These are phyloP conservation scores for Coemansia interrupta DNA, from an alignment of 192 early-diverging fungal genomes.

Conservation along the genomic window DNA sequence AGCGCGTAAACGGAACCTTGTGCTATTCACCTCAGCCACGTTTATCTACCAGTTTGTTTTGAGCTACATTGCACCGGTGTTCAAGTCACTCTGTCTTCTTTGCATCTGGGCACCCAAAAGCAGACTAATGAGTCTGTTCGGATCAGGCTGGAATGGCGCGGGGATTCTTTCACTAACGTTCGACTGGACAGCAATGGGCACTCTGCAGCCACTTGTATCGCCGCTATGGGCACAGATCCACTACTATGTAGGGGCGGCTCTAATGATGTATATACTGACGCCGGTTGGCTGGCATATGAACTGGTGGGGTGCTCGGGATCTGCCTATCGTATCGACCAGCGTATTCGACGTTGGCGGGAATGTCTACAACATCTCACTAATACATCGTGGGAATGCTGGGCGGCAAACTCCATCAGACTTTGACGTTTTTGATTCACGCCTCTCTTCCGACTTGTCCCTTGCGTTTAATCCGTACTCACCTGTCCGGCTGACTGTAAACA, in stretches of 20 bases:
- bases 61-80: constrained; percentile 61
- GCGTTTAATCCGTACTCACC: constrained; percentile 43
- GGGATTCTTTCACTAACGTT: constrained; percentile 67
- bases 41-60: constrained; percentile 56
- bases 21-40: constrained; percentile 19
- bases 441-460: constrained; percentile 9
- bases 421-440: background rate
- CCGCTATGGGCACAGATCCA: constrained; percentile 70
- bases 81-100: constrained; percentile 63
- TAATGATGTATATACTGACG: constrained; percentile 69
- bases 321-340: constrained; percentile 64
- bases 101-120: constrained; percentile 52
- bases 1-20: constrained; percentile 21
- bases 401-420: background rate
- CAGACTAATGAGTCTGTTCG: constrained; percentile 25
- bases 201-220: constrained; percentile 61
- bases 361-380: constrained; percentile 57
- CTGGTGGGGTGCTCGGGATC: constrained; percentile 54
- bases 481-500: constrained; percentile 43
- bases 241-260: constrained; percentile 60
- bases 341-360: constrained; percentile 58
- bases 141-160: constrained; percentile 57
- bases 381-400: constrained; percentile 19
- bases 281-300: constrained; percentile 66
- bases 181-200: constrained; percentile 66